Evolutionary conservation across 2,329 filamentous ascomycete species (phyloP), one percentile per base, ranked within the genome.

Genomic region (Beauveria sp.): DNA sequence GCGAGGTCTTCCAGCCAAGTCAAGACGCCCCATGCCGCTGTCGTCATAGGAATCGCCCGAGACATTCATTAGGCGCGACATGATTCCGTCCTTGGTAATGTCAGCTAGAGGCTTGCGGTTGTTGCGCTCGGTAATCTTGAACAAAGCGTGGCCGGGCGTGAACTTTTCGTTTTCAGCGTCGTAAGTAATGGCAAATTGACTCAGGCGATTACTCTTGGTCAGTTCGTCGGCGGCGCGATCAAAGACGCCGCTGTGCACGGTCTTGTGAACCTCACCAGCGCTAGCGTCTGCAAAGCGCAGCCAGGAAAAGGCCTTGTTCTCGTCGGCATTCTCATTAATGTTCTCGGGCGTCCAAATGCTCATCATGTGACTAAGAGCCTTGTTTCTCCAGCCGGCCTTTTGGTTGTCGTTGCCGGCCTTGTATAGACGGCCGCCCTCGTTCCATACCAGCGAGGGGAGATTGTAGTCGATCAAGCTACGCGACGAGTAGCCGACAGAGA

Each of bases 301-400:
- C 86, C 92, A 99, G 0, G 93, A 93, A 73, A 98, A 98, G 2
- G 86, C 82, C 16, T 85, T 83, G 55, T 82, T 79, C 1, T 82
- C 81, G 24, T 81, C 78, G 12, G 81, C 74, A 66, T 86, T 91
- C 53, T 85, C 77, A 14, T 81, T 81, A 49, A 97, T 83, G 67
- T 97, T 86, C 55, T 93, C 87, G 0, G 91, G 88, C 1, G 86
- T 85, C 87, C 91, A 99, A 58, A 99, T 87, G 70, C 96, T 97
- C 86, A 98, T 87, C 74, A 96, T 77, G 66, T 96, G 87, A 38
- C 84, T 77, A 24, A 98, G 75, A 66, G 89, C 91, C 71, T 88
- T 90, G 67, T 83, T 86, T 62, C 84, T 84, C 83, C 95, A 96
- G 3, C 93, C 93, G 52, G 90, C 91, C 64, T 78, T 83, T 3